phyloP scores from a whole-genome alignment of 1,284 basidiomycete species.

The Puccinia coronata region DNA sequence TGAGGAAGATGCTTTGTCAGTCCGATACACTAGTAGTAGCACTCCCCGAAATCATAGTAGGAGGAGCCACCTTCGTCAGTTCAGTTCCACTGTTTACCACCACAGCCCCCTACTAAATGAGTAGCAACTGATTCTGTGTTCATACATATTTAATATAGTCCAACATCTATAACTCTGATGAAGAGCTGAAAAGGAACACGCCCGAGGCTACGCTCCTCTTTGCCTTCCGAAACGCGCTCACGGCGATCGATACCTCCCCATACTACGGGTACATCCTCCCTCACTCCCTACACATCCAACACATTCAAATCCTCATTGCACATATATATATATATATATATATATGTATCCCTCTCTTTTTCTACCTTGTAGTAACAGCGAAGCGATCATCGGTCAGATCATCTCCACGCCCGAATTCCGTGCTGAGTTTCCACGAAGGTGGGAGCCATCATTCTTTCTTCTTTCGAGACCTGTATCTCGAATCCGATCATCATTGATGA shows the following conservation, averaged over 20 bases:
- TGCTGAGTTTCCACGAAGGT: slow-evolving; percentile 54
- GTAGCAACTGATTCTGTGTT: no score
- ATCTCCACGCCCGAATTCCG: slow-evolving; percentile 24
- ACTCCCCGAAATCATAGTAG: slow-evolving; percentile 67
- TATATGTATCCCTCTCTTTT: slow-evolving; percentile 51
- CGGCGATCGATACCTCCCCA: slow-evolving; percentile 77
- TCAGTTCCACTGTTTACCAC: no score
- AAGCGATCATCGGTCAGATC: slow-evolving; percentile 23
- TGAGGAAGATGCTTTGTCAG: no score
- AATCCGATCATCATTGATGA: no score
- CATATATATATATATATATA: no score
- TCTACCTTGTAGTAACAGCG: slow-evolving; percentile 41
- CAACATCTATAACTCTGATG: slow-evolving; percentile 70
- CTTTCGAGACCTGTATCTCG: not conserved
- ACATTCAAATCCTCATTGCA: no score
- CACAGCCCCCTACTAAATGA: no score
- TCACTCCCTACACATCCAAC: no score
- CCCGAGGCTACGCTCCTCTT: slow-evolving; percentile 75
- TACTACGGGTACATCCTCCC: slow-evolving; percentile 65
- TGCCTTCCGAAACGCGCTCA: slow-evolving; percentile 72
- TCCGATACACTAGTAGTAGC: slow-evolving; percentile 29
- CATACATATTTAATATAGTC: no score
- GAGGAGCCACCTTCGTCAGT: slow-evolving; percentile 70
- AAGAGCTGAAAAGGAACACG: slow-evolving; percentile 65
- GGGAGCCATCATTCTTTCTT: not conserved